Base-by-base conservation (phyloP, 2,329 filamentous ascomycete genomes). In the Penicillium sp. region DNA sequence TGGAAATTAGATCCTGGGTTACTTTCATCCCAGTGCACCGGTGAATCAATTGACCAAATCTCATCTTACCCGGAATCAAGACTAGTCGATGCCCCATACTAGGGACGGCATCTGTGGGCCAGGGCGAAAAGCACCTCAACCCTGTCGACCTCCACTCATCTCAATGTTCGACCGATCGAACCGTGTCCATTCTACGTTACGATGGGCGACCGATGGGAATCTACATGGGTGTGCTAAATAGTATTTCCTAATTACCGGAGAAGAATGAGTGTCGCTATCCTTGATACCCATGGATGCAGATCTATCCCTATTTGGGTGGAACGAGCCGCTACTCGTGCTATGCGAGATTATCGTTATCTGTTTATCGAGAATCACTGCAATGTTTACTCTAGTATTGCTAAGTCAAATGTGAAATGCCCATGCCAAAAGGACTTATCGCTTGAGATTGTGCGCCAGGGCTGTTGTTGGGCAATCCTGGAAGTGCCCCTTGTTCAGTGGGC, bases 161-260 rank as follows among this genome's bases (percentile, higher is more conserved):
- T 41, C 18, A 6, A 49, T 26, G 15, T 23, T 14, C 6, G 23
- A n/a, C 26, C 25, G n/a, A 12, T 53, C 25, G 6, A 52, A 14
- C 49, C 25, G 20, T 26, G 29, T 29, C 46, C 44, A 37, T 45
- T 54, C 49, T 35, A 6, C 23, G 51, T 59, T 52, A 57, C 54
- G 42, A 54, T 35, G 42, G 57, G 57, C 54, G 54, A 57, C 57
- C 43, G 45, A 44, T 31, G n/a, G 15, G 12, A 54, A 59, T 59
- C 54, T 48, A 31, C 57, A 57, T 29, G 4, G 6, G 20, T 14
- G 45, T 52, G 49, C 25, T 42, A 29, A 25, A 27, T 22, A 12
- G 25, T 26, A 35, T 18, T n/a, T 20, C 41, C 11, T 29, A 23
- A 20, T 35, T 33, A 40, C 23, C 51, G 35, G 44, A 49, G 18